Percentiles rank a stretch among this genome's conserved stretches.
Conservation (phyloP, 495 filamentous ascomycete species). For the Paragyromitra xinjiangensis region DNA sequence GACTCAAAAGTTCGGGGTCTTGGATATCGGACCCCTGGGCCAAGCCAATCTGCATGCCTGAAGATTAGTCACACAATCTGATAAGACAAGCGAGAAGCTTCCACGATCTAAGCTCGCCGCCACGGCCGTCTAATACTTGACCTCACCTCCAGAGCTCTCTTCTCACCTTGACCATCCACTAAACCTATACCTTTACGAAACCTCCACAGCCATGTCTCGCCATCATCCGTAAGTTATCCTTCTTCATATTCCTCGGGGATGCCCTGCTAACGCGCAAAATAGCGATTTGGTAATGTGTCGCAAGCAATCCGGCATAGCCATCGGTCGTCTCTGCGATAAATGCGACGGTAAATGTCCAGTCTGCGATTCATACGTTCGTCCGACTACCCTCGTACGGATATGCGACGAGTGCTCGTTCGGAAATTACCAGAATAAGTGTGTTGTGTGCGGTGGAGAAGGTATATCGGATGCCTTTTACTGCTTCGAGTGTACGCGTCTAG, state of each 20-base stretch:
- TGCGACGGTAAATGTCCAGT: slow-evolving; percentile 99
- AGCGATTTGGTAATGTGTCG: slow-evolving; percentile 99
- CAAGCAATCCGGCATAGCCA: slow-evolving; percentile 96
- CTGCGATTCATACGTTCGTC: slow-evolving; percentile 98
- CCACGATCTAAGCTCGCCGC: slow-evolving; percentile 6
- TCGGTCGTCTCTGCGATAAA: slow-evolving; percentile 99
- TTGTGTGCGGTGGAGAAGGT: slow-evolving; percentile 97
- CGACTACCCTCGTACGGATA: slow-evolving; percentile 95
- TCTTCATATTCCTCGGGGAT: slow-evolving; percentile 47
- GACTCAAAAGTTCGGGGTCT: slow-evolving; percentile 22
- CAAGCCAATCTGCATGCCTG: slow-evolving; percentile 28
- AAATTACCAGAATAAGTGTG: slow-evolving; percentile 99
- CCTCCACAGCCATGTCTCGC: slow-evolving; percentile 68
- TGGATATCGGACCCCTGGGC: slow-evolving; percentile 31
- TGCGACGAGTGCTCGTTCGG: slow-evolving; percentile 99
- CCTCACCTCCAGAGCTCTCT: slow-evolving; percentile 33
- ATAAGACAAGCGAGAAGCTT: slow-evolving; percentile 36
- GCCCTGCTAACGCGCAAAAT: slow-evolving; percentile 49
- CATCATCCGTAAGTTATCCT: slow-evolving; percentile 74
- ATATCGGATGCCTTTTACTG: slow-evolving; percentile 99
- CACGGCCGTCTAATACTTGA: neutral
- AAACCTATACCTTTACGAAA: neutral
- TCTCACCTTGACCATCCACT: slow-evolving; percentile 17
- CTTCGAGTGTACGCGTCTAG: slow-evolving; percentile 96
- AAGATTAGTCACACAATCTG: slow-evolving; percentile 26